These are phyloP conservation scores for Tritrichomonas musculus DNA, from an alignment of 208 protist species.

Conservation along the genomic window DNA sequence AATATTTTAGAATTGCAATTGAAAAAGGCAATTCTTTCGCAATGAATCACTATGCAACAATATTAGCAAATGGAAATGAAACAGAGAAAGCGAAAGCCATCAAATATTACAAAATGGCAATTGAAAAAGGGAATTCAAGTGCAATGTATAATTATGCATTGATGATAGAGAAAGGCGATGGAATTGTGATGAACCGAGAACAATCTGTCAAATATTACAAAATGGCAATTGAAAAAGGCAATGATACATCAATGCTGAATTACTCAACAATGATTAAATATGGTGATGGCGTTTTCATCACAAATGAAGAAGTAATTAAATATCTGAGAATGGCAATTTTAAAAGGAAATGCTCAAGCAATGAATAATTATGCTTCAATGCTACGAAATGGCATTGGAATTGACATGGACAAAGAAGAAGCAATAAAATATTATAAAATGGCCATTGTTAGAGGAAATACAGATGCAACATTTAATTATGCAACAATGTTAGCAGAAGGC, in stretches of 20 bases:
- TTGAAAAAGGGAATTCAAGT: too few species aligned
- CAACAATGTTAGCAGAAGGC: neutral
- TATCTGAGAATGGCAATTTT: neutral
- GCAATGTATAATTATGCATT: too few species aligned
- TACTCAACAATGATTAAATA: neutral
- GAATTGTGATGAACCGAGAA: too few species aligned
- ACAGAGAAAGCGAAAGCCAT: too few species aligned
- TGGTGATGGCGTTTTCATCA: neutral
- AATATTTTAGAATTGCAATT: neutral
- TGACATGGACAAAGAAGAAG: neutral
- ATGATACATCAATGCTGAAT: neutral
- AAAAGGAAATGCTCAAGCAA: neutral
- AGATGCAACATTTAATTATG: neutral
- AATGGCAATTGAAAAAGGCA: too few species aligned
- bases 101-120: too few species aligned
- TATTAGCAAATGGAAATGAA: neutral
- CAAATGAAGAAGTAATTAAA: neutral
- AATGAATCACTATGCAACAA: neutral
- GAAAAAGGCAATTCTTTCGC: neutral
- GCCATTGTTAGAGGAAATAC: neutral
- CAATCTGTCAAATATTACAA: too few species aligned
- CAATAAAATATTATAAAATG: neutral
- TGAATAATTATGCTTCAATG: neutral
- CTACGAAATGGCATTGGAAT: neutral
- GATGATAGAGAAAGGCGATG: too few species aligned